Evolutionary conservation across 2,329 filamentous ascomycete species (phyloP).

Genomic region (Diaporthe aspalathi): DNA sequence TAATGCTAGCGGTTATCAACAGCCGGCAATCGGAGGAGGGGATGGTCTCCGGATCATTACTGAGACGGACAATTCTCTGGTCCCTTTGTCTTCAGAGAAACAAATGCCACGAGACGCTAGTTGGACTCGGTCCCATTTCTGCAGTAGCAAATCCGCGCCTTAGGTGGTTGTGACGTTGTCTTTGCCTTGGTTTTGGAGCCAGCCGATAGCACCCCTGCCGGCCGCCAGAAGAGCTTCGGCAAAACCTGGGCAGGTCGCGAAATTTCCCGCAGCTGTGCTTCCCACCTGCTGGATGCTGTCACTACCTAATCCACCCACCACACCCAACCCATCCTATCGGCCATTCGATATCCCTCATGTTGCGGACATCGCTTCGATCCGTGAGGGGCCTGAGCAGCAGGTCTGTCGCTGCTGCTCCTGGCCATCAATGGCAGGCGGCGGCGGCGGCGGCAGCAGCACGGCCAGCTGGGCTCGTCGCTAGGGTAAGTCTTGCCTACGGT

Average conservation of each 20-base stretch:
- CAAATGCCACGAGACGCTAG: neutral
- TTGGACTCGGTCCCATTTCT: neutral
- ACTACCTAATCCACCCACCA: conserved; percentile 31
- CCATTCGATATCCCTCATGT: conserved; percentile 69
- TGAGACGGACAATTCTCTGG: too few species aligned
- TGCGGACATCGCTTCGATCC: conserved; percentile 76
- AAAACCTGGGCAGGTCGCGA: conserved; percentile 39
- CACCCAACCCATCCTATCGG: conserved; percentile 43
- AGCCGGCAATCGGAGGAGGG: neutral
- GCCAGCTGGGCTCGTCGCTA: conserved; percentile 51
- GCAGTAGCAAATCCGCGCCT: neutral
- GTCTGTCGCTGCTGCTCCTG: conserved; percentile 63
- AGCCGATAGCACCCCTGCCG: conserved; percentile 34
- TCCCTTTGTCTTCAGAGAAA: neutral
- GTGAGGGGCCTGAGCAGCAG: conserved; percentile 68
- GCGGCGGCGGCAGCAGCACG: conserved; percentile 48
- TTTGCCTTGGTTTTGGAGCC: conserved; percentile 22
- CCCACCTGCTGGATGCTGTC: conserved; percentile 12
- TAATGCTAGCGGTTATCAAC: too few species aligned
- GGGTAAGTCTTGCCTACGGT: conserved; percentile 50
- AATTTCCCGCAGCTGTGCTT: conserved; percentile 39
- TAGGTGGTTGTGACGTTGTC: conserved; percentile 28
- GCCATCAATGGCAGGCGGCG: conserved; percentile 69
- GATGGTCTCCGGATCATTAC: too few species aligned
- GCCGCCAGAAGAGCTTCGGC: conserved; percentile 37